phyloP scores from a whole-genome alignment of 148 eudicot species.

The Fagopyrum esculentum region DNA sequence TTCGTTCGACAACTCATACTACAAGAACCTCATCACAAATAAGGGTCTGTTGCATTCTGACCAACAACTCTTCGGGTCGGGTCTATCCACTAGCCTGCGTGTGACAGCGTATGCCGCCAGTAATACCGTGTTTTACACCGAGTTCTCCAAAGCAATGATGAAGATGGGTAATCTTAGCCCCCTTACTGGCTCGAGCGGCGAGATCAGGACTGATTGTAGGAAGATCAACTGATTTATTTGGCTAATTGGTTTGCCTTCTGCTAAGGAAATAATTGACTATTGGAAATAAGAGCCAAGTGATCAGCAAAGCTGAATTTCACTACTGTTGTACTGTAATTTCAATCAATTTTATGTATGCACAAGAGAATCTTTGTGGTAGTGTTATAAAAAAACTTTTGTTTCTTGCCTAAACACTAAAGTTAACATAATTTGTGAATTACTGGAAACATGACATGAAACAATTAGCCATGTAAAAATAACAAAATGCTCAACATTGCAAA shows the following conservation, averaged over 20 bases:
- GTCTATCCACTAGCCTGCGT: constrained; percentile 40
- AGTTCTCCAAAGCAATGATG: constrained; percentile 44
- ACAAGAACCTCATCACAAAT: constrained; percentile 34
- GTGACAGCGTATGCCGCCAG: constrained; percentile 30
- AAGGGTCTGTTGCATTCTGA: constrained; percentile 72
- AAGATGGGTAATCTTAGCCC: constrained; percentile 61
- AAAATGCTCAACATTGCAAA: no score
- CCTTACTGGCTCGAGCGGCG: constrained; percentile 49
- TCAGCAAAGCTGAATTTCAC: background rate
- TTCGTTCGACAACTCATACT: constrained; percentile 43
- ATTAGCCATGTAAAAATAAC: no score
- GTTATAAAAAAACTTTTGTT: no score
- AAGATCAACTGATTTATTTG: constrained; percentile 21
- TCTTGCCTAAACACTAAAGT: no score
- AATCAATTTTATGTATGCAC: no score
- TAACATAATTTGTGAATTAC: no score
- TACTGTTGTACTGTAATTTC: no score
- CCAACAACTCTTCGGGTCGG: constrained; percentile 49
- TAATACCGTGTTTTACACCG: constrained; percentile 25
- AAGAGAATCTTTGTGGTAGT: no score
- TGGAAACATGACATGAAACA: no score
- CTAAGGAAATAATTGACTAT: background rate
- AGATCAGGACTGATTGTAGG: constrained; percentile 56
- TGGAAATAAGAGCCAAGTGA: background rate
- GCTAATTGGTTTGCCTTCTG: background rate